These are phyloP conservation scores for Verticillium isaacii DNA, from an alignment of 2,329 filamentous ascomycete genomes.

Conservation along the genomic window DNA sequence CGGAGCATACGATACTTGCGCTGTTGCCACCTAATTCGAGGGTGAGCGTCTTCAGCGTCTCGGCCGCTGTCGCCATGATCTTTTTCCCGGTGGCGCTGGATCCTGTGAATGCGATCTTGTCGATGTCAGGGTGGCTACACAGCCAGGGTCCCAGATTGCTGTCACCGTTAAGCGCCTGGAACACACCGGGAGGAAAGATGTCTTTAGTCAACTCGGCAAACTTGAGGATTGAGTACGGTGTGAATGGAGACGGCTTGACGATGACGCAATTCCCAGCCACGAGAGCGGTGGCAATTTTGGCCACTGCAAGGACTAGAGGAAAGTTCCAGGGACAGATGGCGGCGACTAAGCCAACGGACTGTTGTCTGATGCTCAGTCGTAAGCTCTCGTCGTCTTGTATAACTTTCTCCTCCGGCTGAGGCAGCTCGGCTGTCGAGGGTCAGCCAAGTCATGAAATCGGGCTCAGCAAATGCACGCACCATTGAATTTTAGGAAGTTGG, in stretches of 20 bases:
- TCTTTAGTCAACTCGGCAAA: slow-evolving; percentile 51
- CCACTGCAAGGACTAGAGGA: slow-evolving; percentile 32
- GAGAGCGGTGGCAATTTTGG: slow-evolving; percentile 53
- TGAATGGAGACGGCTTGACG: slow-evolving; percentile 54
- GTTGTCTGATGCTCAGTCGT: neutral
- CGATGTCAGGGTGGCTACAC: slow-evolving; percentile 53
- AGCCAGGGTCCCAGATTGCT: slow-evolving; percentile 56
- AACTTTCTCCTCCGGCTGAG: neutral
- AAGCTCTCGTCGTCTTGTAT: neutral
- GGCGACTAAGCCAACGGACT: slow-evolving; percentile 29
- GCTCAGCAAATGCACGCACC: neutral
- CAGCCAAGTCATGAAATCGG: neutral
- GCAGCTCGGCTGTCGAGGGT: neutral
- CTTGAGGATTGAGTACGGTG: slow-evolving; percentile 55
- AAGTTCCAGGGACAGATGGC: slow-evolving; percentile 51
- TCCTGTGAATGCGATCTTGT: slow-evolving; percentile 62
- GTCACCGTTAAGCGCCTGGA: slow-evolving; percentile 56
- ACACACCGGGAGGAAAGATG: slow-evolving; percentile 58
- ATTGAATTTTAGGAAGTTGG: neutral
- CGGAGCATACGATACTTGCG: slow-evolving; percentile 52
- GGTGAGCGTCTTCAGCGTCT: slow-evolving; percentile 55
- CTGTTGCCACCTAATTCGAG: slow-evolving; percentile 61
- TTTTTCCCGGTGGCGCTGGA: slow-evolving; percentile 56
- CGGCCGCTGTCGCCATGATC: slow-evolving; percentile 51
- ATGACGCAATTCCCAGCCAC: slow-evolving; percentile 52